Conservation (phyloP, 495 filamentous ascomycete genomes). For the Hypoxylon perforatum region DNA sequence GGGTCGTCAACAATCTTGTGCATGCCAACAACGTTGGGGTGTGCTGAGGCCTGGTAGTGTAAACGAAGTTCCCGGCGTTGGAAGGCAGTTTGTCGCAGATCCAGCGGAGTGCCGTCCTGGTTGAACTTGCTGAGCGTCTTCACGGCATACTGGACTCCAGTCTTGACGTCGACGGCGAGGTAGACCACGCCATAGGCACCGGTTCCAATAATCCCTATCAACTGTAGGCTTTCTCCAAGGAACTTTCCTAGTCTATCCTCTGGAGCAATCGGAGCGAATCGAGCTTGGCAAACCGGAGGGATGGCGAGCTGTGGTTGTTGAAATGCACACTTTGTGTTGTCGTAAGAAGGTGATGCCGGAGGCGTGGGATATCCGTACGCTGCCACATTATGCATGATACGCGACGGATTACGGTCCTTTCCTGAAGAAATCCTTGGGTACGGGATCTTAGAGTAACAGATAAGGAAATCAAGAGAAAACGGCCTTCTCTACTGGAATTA, state of each 20-base stretch:
- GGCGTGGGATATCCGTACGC: conserved; percentile 65
- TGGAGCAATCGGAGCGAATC: conserved; percentile 63
- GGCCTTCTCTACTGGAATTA: conserved; percentile 41
- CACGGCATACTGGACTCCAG: conserved; percentile 86
- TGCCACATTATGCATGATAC: conserved; percentile 65
- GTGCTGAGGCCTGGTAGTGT: conserved; percentile 86
- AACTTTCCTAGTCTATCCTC: conserved; percentile 90
- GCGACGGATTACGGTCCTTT: conserved; percentile 47
- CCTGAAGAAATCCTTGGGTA: conserved; percentile 27
- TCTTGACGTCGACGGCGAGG: conserved; percentile 87
- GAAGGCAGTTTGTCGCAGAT: conserved; percentile 86
- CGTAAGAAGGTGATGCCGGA: conserved; percentile 61
- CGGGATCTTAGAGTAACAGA: conserved; percentile 34
- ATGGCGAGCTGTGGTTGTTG: conserved; percentile 52
- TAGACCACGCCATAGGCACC: conserved; percentile 98
- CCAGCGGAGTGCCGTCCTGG: conserved; percentile 75
- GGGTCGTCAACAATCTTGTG: conserved; percentile 91
- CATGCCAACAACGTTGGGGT: conserved; percentile 94
- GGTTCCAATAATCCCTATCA: conserved; percentile 87
- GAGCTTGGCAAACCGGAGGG: conserved; percentile 42
- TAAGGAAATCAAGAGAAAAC: conserved; percentile 46
- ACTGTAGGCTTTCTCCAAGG: conserved; percentile 82
- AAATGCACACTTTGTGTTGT: conserved; percentile 53
- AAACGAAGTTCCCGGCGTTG: conserved; percentile 93
- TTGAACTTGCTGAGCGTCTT: conserved; percentile 93